These are phyloP conservation scores for Clarireedia monteithiana DNA, from an alignment of 2,329 filamentous ascomycete genomes.

Conservation along the genomic window DNA sequence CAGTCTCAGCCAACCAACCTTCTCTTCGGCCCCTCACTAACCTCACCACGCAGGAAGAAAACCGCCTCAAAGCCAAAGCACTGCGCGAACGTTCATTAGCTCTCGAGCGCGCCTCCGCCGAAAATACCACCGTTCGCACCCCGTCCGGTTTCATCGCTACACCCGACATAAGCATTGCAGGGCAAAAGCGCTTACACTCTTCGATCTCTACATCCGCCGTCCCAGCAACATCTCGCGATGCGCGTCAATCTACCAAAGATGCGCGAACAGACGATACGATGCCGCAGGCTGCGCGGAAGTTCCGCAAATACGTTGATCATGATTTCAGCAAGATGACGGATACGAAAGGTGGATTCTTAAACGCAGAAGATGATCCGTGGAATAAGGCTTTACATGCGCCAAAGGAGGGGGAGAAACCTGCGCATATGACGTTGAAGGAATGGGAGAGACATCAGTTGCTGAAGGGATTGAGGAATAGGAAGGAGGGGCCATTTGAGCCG, in stretches of 20 bases:
- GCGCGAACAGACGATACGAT: conserved; percentile 16
- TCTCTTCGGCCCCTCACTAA: neutral
- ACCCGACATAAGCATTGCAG: conserved; percentile 51
- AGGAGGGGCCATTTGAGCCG: conserved; percentile 80
- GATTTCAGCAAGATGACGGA: conserved; percentile 98
- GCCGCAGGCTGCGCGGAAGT: conserved; percentile 68
- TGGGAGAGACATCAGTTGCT: conserved; percentile 83
- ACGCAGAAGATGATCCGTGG: conserved; percentile 82
- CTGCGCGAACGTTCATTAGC: conserved; percentile 67
- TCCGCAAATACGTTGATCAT: conserved; percentile 92
- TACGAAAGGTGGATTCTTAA: conserved; percentile 91
- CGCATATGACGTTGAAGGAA: conserved; percentile 81
- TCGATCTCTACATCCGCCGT: conserved; percentile 47
- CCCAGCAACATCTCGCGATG: conserved; percentile 62
- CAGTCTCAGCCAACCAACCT: conserved; percentile 22
- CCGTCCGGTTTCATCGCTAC: conserved; percentile 67
- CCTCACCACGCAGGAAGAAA: conserved; percentile 60
- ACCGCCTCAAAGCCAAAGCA: conserved; percentile 81
- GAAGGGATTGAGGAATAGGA: conserved; percentile 61
- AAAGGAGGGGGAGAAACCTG: conserved; percentile 59
- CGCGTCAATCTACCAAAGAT: conserved; percentile 33
- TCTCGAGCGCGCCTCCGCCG: conserved; percentile 40
- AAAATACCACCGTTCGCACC: conserved; percentile 35
- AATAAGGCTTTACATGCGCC: conserved; percentile 65
- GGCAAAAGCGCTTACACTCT: conserved; percentile 64